Conservation (phyloP, 306 rosid genomes). For the Castanea mollissima region DNA sequence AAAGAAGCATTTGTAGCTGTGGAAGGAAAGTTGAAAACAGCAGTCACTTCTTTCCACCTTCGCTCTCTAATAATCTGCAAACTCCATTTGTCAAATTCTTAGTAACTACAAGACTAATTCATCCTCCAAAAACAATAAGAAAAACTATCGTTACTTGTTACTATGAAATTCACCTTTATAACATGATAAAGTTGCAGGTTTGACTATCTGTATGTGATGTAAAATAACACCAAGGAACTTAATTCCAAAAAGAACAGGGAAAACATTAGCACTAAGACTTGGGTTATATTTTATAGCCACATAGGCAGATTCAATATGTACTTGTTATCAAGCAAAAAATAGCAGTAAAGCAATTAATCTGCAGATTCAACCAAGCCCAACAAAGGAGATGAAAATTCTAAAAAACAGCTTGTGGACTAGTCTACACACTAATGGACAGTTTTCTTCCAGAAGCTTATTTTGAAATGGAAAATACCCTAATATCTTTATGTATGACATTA, state of each 20-base stretch:
- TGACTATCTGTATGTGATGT: not conserved
- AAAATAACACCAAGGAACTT: not conserved
- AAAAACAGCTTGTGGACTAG: not conserved
- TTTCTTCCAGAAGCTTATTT: not conserved
- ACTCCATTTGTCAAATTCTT: constrained; percentile 13
- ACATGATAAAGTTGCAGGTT: not conserved
- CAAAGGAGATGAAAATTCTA: not conserved
- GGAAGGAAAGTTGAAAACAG: constrained; percentile 84
- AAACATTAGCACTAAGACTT: not conserved
- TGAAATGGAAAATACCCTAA: not conserved
- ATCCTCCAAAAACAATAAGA: not conserved
- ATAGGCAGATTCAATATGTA: not conserved
- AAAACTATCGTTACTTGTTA: not conserved
- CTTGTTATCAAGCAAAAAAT: not conserved
- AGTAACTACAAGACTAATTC: constrained; percentile 8
- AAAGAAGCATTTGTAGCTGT: constrained; percentile 96
- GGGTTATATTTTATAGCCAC: not conserved
- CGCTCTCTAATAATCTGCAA: constrained; percentile 71
- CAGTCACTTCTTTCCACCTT: constrained; percentile 90
- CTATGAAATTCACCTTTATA: not conserved
- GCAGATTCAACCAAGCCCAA: not conserved
- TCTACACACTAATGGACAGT: not conserved
- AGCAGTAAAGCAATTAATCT: not conserved
- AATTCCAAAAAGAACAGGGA: not conserved
- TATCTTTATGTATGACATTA: not conserved